These are phyloP conservation scores for Clarireedia monteithiana DNA, from an alignment of 2,329 filamentous ascomycete genomes.

Conservation along the genomic window DNA sequence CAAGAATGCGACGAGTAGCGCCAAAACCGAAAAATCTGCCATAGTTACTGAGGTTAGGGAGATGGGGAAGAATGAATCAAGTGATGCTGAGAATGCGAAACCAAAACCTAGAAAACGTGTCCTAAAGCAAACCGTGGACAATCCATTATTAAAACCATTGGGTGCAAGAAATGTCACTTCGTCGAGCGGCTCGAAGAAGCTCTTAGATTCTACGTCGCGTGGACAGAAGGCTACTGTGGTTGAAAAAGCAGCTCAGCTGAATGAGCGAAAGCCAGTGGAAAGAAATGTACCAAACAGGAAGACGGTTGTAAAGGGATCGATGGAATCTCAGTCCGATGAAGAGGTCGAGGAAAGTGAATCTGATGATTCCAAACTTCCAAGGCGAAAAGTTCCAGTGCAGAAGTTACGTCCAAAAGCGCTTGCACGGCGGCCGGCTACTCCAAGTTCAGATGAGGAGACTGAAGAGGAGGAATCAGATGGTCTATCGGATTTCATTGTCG, in stretches of 20 bases:
- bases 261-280: neutral
- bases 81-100: constrained; percentile 1
- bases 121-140: constrained; percentile 18
- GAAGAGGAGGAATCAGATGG: constrained; percentile 14
- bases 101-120: constrained; percentile 20
- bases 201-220: neutral
- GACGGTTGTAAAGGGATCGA: neutral
- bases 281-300: neutral
- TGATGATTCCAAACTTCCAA: neutral
- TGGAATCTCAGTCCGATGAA: neutral
- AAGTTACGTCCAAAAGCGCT: neutral
- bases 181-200: neutral
- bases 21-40: neutral
- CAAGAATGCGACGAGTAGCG: neutral
- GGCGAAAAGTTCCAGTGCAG: neutral
- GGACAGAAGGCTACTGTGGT: neutral
- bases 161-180: neutral
- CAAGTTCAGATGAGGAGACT: neutral
- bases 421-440: neutral
- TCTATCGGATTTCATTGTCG: constrained; percentile 27
- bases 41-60: neutral
- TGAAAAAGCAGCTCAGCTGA: neutral
- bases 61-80: constrained; percentile 1
- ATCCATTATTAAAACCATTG: constrained; percentile 21
- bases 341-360: neutral